Evolutionary conservation across 768 basidiomycete species (phyloP).

Genomic region (Strobilomyces dryophilus): DNA sequence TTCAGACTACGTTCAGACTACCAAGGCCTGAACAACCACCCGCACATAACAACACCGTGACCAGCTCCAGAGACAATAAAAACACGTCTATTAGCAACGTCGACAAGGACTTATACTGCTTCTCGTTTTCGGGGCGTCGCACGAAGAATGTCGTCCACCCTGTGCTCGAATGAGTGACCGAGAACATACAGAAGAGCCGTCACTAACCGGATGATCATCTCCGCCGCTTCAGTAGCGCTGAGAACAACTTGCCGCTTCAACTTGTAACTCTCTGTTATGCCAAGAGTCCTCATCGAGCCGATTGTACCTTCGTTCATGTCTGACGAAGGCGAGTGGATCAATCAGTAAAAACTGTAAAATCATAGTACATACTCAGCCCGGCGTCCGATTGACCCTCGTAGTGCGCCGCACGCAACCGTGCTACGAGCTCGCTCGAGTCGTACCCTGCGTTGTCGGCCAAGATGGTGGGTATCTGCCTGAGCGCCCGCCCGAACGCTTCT

Average conservation of each 20-base stretch:
- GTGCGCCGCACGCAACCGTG: conserved; percentile 87
- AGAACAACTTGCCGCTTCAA: conserved; percentile 92
- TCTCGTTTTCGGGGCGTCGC: conserved; percentile 84
- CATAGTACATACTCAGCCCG: conserved; percentile 68
- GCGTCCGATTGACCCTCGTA: conserved; percentile 84
- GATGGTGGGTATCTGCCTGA: conserved; percentile 94
- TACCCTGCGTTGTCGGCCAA: conserved; percentile 97
- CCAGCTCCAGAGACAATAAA: background rate
- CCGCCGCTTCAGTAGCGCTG: conserved; percentile 93
- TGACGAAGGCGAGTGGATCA: conserved; percentile 24
- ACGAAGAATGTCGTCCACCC: conserved; percentile 89
- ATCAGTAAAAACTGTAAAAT: background rate
- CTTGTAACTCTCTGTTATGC: conserved; percentile 96
- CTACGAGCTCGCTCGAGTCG: conserved; percentile 94
- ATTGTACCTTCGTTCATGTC: conserved; percentile 88
- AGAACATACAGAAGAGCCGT: background rate
- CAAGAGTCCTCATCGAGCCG: conserved; percentile 83
- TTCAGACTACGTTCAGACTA: too few relatives aligned
- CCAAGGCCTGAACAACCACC: too few relatives aligned
- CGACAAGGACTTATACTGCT: conserved; percentile 44
- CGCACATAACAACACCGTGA: too few relatives aligned
- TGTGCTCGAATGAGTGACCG: conserved; percentile 27
- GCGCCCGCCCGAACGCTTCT: conserved; percentile 84
- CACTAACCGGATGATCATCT: conserved; percentile 93
- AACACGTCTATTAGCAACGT: conserved; percentile 3